Evolutionary conservation across 169 alveolate genomes (phyloP), one percentile per base, ranked within the genome.

Genomic region (Eimeria brunetti): DNA sequence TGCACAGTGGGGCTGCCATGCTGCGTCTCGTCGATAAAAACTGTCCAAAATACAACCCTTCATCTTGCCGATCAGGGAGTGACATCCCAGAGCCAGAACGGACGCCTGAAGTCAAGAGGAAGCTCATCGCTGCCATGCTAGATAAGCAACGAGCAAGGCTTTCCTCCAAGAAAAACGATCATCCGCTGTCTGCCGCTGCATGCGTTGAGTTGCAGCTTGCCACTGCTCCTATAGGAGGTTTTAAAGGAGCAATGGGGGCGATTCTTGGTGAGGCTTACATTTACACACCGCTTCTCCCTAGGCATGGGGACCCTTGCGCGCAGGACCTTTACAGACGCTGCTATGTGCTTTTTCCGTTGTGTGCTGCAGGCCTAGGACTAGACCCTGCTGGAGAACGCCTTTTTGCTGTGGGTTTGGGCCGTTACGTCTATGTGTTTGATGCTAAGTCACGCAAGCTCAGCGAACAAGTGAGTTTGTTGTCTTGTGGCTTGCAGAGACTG

Each of bases 191-290:
- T 9, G 12, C 83, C 76, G 91, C 91, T 84, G 75, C 91, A 36
- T 84, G 91, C 76, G 18, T 33, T 58, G 73, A 71, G 76, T 44
- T 38, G 38, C 91, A 78, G 73, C 95, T 86, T 75, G 92, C 92
- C 53, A 88, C 95, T 44, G 88, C 60, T 30, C 81, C 69, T n/a
- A 36, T 44, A n/a, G 95, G 95, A 18, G 91, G 95, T 14, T 91
- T 46, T 71, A 80, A 91, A 49, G 95, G 91, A 56, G 92, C 91
- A 51, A 80, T 91, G 76, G 95, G 95, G 67, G 95, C 95, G 22
- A 51, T 91, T 33, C 62, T 91, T 46, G 95, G 95, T 91, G 64
- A 49, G 95, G 36, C 67, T 53, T 80, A n/a, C 71, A 12, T 24
- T 7, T 30, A 4, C 46, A 46, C 75, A 38, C 22, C 46, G 53